Evolutionary conservation across 768 basidiomycete species (phyloP).

Genomic region (Phylloporus scabripes): DNA sequence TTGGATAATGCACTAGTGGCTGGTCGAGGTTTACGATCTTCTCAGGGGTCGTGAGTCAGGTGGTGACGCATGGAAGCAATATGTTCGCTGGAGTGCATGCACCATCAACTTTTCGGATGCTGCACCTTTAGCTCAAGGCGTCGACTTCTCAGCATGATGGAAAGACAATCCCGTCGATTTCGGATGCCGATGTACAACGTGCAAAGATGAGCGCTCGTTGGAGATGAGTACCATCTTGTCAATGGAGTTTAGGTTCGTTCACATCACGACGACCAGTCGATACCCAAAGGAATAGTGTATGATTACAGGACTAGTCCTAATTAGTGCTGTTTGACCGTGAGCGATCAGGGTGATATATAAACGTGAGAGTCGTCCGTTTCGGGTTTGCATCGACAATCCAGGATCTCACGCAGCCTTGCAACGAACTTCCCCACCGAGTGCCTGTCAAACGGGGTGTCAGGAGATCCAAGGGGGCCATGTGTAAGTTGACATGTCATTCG

Average conservation of each 20-base stretch:
- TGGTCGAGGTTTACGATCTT: slow-evolving; percentile 19
- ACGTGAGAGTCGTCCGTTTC: slow-evolving; percentile 27
- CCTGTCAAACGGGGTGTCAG: slow-evolving; percentile 32
- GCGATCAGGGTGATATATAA: slow-evolving; percentile 35
- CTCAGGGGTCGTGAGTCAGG: slow-evolving; percentile 91
- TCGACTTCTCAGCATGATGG: slow-evolving; percentile 60
- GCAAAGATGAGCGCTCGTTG: slow-evolving; percentile 5
- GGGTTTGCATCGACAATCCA: slow-evolving; percentile 28
- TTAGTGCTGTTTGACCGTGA: slow-evolving; percentile 17
- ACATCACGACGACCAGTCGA: slow-evolving; percentile 21
- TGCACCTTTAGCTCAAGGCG: slow-evolving; percentile 89
- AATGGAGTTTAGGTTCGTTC: slow-evolving; percentile 18
- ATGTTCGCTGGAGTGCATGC: slow-evolving; percentile 87
- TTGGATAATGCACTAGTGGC: slow-evolving; percentile 3
- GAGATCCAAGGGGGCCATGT: slow-evolving; percentile 25
- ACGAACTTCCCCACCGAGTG: slow-evolving; percentile 18
- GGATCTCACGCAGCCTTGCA: slow-evolving; percentile 25
- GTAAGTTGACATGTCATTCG: slow-evolving; percentile 34
- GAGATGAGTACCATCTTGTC: slow-evolving; percentile 12
- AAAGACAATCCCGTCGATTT: slow-evolving; percentile 2
- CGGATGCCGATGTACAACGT: slow-evolving; percentile 3
- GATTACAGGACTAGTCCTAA: slow-evolving; percentile 23
- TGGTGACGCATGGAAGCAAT: slow-evolving; percentile 98
- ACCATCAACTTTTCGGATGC: slow-evolving; percentile 91
- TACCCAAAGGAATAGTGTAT: slow-evolving; percentile 9